Conservation (phyloP, 345 rosid species). For the Ailanthus altissimus region DNA sequence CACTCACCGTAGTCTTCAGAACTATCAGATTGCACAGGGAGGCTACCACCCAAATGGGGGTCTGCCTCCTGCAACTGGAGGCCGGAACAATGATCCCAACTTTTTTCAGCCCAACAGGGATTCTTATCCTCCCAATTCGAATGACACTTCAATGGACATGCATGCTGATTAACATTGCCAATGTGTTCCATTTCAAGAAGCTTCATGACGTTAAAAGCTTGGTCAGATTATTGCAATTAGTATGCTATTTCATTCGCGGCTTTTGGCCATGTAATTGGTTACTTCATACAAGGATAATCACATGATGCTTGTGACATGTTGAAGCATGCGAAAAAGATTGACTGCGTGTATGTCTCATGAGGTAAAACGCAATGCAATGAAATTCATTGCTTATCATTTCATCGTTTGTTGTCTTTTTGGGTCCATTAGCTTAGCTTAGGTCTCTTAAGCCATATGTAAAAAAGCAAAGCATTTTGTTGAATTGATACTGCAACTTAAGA, state of each 20-base stretch:
- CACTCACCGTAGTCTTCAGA: constrained; percentile 67
- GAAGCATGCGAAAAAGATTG: constrained; percentile 37
- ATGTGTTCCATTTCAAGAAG: constrained; percentile 15
- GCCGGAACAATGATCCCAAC: constrained; percentile 44
- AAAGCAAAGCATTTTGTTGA: constrained; percentile 32
- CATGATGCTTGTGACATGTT: constrained; percentile 31
- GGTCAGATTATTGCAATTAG: constrained; percentile 17
- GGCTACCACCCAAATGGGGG: constrained; percentile 49
- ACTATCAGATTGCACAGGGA: constrained; percentile 67
- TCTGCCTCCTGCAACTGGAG: constrained; percentile 40
- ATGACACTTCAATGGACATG: constrained; percentile 91
- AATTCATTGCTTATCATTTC: constrained; percentile 25
- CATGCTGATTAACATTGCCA: constrained; percentile 50
- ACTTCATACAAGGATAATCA: constrained; percentile 34
- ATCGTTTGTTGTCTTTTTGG: constrained; percentile 3
- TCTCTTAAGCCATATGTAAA: constrained; percentile 27
- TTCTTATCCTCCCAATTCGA: constrained; percentile 58
- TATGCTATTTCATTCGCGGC: constrained; percentile 16
- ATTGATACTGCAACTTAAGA: constrained; percentile 11
- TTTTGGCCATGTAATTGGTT: constrained; percentile 26
- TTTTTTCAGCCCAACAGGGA: constrained; percentile 59
- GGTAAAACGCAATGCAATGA: constrained; percentile 18
- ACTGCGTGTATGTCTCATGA: constrained; percentile 27
- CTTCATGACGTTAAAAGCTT: constrained; percentile 18
- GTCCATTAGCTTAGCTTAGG: constrained; percentile 17